phyloP scores from a whole-genome alignment of 345 rosid genomes.

The Salix exigua region DNA sequence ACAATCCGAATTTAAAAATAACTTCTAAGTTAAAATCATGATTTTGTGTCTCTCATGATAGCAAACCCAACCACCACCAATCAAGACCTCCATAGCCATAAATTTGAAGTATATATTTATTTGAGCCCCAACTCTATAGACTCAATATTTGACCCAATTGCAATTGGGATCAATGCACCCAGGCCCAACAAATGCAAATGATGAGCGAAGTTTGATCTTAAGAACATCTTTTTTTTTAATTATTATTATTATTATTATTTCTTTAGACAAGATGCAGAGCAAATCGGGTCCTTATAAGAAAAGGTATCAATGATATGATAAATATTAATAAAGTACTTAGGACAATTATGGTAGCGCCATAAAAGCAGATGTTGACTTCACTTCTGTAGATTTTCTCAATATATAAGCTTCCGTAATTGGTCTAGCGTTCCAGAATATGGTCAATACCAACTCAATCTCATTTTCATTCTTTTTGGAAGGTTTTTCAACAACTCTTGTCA shows the following conservation, averaged over 20 bases:
- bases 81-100: no score
- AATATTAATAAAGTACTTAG: neutral
- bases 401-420: neutral
- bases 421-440: neutral
- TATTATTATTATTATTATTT: no score
- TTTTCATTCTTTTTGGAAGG: neutral
- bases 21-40: no score
- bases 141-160: conserved; percentile 95
- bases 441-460: neutral
- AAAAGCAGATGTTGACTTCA: neutral
- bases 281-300: no score
- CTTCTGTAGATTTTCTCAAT: neutral
- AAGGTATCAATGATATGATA: no score
- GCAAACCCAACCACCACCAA: no score
- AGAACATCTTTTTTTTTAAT: no score
- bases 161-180: conserved; percentile 48
- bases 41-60: no score
- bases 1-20: no score
- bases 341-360: neutral
- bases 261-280: no score
- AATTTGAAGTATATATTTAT: conserved; percentile 69
- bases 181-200: no score
- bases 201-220: no score
- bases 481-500: neutral
- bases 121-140: conserved; percentile 93